Evolutionary conservation across 2,329 filamentous ascomycete species (phyloP), one percentile per base, ranked within the genome.

Genomic region (Alternaria ethzedia): DNA sequence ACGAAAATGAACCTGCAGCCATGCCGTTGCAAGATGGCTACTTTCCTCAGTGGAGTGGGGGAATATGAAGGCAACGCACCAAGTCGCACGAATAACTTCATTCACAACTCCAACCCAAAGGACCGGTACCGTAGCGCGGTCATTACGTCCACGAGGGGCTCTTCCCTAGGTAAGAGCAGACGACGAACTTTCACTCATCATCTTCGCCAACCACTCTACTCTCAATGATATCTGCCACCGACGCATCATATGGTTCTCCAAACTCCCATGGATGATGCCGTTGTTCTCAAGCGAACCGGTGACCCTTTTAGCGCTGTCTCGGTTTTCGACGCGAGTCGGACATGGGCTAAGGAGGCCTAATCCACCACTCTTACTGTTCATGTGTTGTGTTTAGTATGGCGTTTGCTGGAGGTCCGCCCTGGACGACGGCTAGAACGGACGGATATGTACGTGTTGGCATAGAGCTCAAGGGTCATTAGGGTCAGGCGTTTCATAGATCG

Each of bases 1-100:
- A 78, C 32, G 70, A 72, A 26, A 76, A 70, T 26, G 76, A 78
- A 45, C 69, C 70, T 32, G 63, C 54, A 32, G 66, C 69, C 5
- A 68, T 73, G 44, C 69, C 66, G 2, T 62, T 67, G 20, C 67
- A 70, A 25, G 69, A 63, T 8, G 69, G 59, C 47, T 74, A 70
- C 25, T 71, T 72, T 47, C 63, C 70, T 17, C 61, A 64, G 21
- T 73, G 71, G 71, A 65, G 55, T 7, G 65, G 64, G 45, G 66
- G 63, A 69, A 32, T 59, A 9, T 50, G 54, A 44, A 32, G 5
- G 17, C 20, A 9, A n/a, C 21, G 21, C 13, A n/a, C 3, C 26
- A 11, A 44, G 25, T 36, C 46, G 45, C 2, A 20, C n/a, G 21
- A 30, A 36, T 36, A n/a, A 9, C 32, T 36, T 36, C 15, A n/a